A percentile compares a stretch with the other conserved stretches of the same genome.
These are phyloP conservation scores for Chaetothyriales sp. DNA, from an alignment of 2,329 filamentous ascomycete genomes.

Conservation along the genomic window DNA sequence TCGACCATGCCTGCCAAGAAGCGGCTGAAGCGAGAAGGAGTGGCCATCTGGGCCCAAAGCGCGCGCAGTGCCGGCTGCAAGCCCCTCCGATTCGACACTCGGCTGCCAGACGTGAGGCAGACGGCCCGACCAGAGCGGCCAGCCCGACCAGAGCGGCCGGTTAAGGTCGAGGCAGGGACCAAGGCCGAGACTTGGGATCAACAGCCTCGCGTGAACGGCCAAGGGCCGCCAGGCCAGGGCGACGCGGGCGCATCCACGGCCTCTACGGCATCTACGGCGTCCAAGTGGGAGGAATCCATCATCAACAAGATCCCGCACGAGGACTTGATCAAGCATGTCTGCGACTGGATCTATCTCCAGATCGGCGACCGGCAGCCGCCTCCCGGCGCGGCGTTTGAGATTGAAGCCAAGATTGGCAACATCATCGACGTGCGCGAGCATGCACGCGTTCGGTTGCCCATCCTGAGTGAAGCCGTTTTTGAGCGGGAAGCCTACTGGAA, in stretches of 20 bases:
- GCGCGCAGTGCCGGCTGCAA: constrained; percentile 23
- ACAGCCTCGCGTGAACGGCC: constrained; percentile 19
- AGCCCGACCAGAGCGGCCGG: constrained; percentile 8
- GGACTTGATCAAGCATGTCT: constrained; percentile 60
- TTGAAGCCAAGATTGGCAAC: constrained; percentile 85
- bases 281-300: constrained; percentile 44
- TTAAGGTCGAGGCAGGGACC: constrained; percentile 11
- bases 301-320: constrained; percentile 58
- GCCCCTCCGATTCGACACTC: constrained; percentile 14
- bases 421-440: constrained; percentile 56
- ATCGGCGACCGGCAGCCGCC: constrained; percentile 38
- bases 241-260: constrained; percentile 3
- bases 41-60: constrained; percentile 38
- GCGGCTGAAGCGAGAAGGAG: constrained; percentile 37
- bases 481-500: constrained; percentile 38
- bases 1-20: constrained; percentile 33
- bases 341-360: constrained; percentile 68
- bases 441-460: constrained; percentile 52
- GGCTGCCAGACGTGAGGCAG: background rate
- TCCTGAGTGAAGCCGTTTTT: constrained; percentile 59
- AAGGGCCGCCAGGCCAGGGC: constrained; percentile 16
- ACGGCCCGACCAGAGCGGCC: constrained; percentile 4
- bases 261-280: constrained; percentile 12
- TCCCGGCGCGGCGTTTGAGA: constrained; percentile 60
- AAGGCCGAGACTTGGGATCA: constrained; percentile 13